Conservation (phyloP, 2,329 filamentous ascomycete species). For the Lomentospora prolificans region DNA sequence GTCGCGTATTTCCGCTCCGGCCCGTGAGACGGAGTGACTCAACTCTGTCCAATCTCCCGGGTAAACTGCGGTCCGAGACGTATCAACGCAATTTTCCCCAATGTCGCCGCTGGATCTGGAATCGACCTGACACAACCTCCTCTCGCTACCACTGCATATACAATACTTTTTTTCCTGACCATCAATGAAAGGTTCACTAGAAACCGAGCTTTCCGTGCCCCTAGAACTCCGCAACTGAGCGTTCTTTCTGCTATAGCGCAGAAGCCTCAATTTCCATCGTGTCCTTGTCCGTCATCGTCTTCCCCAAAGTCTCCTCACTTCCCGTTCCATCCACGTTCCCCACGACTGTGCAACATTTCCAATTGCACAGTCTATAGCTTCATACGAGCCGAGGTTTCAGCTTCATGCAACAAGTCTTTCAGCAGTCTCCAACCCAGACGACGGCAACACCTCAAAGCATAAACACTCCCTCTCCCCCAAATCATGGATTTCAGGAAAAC, state of each 20-base stretch:
- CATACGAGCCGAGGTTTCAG: not conserved
- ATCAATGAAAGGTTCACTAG: not conserved
- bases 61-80: not conserved
- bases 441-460: not conserved
- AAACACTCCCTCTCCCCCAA: not conserved
- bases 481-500: constrained; percentile 7
- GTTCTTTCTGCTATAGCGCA: not conserved
- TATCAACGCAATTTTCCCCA: not conserved
- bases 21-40: too few relatives aligned
- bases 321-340: not conserved
- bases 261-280: not conserved
- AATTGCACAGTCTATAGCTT: constrained; percentile 2
- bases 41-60: not conserved
- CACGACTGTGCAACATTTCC: constrained; percentile 5
- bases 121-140: not conserved
- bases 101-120: not conserved
- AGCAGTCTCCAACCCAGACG: constrained; percentile 1
- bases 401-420: constrained; percentile 9
- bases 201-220: not conserved
- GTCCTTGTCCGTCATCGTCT: not conserved
- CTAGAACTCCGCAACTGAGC: not conserved
- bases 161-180: not conserved
- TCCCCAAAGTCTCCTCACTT: not conserved
- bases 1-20: too few relatives aligned
- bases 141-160: not conserved